Evolutionary conservation across 2,329 filamentous ascomycete species (phyloP).

Genomic region (Diplodia intermedia): DNA sequence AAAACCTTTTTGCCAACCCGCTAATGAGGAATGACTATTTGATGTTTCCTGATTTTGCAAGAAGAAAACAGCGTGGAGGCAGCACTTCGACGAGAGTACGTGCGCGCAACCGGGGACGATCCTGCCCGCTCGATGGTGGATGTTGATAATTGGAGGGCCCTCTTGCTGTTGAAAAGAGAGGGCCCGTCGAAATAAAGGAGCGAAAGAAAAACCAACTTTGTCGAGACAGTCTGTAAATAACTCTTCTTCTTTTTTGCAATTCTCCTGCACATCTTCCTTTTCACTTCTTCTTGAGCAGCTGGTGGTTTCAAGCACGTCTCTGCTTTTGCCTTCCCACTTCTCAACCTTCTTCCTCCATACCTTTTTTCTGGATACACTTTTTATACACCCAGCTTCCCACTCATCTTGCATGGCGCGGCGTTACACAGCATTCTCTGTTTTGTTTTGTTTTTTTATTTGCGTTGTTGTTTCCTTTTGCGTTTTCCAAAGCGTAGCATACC

Average conservation of each 20-base stretch:
- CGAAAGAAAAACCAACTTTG: not conserved
- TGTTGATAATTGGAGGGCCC: conserved; percentile 9
- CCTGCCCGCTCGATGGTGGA: conserved; percentile 6
- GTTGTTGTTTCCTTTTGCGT: not conserved
- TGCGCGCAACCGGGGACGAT: conserved; percentile 1
- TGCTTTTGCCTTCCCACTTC: not conserved
- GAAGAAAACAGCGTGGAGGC: conserved; percentile 14
- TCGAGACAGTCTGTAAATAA: conserved; percentile 22
- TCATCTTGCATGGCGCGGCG: conserved; percentile 15
- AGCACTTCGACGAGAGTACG: conserved; percentile 26
- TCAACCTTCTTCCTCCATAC: not conserved
- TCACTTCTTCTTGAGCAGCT: conserved; percentile 5
- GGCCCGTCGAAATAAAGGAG: not conserved
- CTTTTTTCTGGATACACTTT: not conserved
- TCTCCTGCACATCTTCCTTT: not conserved
- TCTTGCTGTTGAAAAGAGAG: not conserved
- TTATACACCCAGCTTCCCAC: not conserved
- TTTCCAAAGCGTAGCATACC: conserved; percentile 10
- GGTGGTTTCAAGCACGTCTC: not conserved
- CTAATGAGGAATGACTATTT: conserved; percentile 24
- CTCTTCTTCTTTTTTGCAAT: not conserved
- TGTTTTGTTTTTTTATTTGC: not conserved
- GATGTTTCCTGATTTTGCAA: conserved; percentile 29
- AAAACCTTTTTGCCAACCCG: not conserved
- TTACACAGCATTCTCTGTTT: not conserved